Conservation (phyloP, 805 yeast genomes). For the Saitoella complicata region DNA sequence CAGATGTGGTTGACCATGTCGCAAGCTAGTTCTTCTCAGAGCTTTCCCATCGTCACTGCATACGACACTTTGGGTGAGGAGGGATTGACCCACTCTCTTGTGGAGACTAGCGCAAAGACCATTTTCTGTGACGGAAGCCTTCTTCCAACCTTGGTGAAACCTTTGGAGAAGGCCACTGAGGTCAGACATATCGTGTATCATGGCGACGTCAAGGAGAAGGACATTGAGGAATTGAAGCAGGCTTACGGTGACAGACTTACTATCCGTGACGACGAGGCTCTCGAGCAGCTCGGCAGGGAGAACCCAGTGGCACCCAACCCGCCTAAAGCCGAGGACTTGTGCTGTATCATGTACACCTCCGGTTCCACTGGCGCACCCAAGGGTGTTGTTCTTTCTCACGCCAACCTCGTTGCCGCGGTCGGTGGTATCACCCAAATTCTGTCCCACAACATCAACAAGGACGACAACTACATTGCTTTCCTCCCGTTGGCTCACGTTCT, state of each 20-base stretch:
- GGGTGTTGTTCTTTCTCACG: conserved; percentile 58
- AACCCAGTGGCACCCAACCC: conserved; percentile 27
- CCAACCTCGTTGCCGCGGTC: conserved; percentile 63
- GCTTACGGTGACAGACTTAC: conserved; percentile 53
- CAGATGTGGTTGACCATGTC: conserved; percentile 82
- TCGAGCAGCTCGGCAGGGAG: conserved; percentile 41
- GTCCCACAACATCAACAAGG: conserved; percentile 25
- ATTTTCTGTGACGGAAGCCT: conserved; percentile 73
- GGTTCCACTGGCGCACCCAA: conserved; percentile 78
- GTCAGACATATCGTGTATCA: conserved; percentile 55
- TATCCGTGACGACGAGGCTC: conserved; percentile 36
- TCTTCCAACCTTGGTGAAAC: conserved; percentile 48
- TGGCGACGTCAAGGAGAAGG: conserved; percentile 33
- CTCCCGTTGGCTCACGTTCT: conserved; percentile 94
- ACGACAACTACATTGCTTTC: conserved; percentile 69
- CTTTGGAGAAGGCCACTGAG: conserved; percentile 44
- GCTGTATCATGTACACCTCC: conserved; percentile 76
- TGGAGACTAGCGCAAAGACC: conserved; percentile 63
- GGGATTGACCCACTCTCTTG: conserved; percentile 60
- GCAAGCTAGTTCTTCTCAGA: conserved; percentile 60
- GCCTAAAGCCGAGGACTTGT: conserved; percentile 42
- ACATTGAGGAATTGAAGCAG: conserved; percentile 41
- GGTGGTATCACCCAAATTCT: conserved; percentile 51
- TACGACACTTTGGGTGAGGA: conserved; percentile 87
- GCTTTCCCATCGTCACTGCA: conserved; percentile 82